Base-by-base conservation (phyloP, 495 filamentous ascomycete species). In the Neurospora sp. region DNA sequence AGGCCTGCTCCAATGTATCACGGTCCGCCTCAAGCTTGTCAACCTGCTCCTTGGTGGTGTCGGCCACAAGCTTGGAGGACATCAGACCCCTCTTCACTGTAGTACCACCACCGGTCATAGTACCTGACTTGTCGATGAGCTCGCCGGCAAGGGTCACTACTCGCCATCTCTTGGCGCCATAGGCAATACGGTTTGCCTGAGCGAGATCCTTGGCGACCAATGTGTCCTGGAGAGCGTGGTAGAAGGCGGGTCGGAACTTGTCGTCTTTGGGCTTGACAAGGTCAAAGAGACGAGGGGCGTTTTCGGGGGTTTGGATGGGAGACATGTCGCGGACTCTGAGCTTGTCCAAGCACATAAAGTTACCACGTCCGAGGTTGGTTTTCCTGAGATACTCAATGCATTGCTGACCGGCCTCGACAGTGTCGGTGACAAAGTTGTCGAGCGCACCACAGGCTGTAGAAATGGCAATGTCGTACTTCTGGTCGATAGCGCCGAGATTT, bases 361-460 rank as follows among this genome's bases (percentile, higher is more conserved):
- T 97, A 39, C 94, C 96, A 79, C 96, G 89, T n/a, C 96, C 96
- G 35, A 98, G 90, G 77, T 97, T 97, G 75, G 96, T 98, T 85
- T 98, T 98, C 35, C 96, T 90, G 20, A 99, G 87, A 79, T 98
- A 95, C 76, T 98, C 95, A 77, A 99, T 97, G 80, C 96, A 98
- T 77, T 98, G 94, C 80, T 98, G 95, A 70, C 94, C 96, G 69
- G 92, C 92, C 77, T 98, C 94, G 8, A 98, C 93, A 0, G 93
- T 93, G 75, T 98, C 96, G 8, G 97, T 96, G 12, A 99, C 94
- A 78, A 99, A 92, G 76, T 98, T 97, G 77, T 98, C 93, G 20
- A 99, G 88, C 16, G 90, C 86, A 73, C 92, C 91, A 76, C 96
- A 99, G 16, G 96, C 96, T 0, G 96, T 98, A 5, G 96, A 99